These are phyloP conservation scores for Arabis hirsuta DNA, from an alignment of 345 rosid species.

Conservation along the genomic window DNA sequence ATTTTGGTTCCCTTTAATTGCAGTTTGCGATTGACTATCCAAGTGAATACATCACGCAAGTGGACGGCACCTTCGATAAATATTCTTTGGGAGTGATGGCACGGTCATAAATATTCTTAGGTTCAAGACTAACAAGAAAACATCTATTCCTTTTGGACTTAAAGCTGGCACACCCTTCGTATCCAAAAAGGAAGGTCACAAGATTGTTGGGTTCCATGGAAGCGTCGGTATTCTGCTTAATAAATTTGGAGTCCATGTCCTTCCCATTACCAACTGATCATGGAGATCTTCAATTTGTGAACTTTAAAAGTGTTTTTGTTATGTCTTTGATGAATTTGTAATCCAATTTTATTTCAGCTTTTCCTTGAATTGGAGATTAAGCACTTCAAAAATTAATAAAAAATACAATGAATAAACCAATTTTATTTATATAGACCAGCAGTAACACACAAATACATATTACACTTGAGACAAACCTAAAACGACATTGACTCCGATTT, in stretches of 20 bases:
- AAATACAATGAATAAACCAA: not conserved
- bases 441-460: not conserved
- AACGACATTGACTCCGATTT: not conserved
- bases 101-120: slow-evolving; percentile 25
- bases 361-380: no score
- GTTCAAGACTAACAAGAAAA: slow-evolving; percentile 38
- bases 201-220: slow-evolving; percentile 46
- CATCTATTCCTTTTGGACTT: slow-evolving; percentile 33
- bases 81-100: not conserved
- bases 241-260: slow-evolving; percentile 40
- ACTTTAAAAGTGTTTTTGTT: not conserved
- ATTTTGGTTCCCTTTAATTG: not conserved
- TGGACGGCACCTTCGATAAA: slow-evolving; percentile 23
- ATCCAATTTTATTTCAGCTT: not conserved
- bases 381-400: not conserved
- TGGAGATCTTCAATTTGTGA: slow-evolving; percentile 13
- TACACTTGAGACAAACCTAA: not conserved
- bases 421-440: slow-evolving; percentile 24
- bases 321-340: not conserved
- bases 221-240: slow-evolving; percentile 25
- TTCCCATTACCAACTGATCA: slow-evolving; percentile 35
- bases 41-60: slow-evolving; percentile 36
- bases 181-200: slow-evolving; percentile 17
- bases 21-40: slow-evolving; percentile 41
- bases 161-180: slow-evolving; percentile 17